These are phyloP conservation scores for Candida odintsovae DNA, from an alignment of 805 yeast genomes.

Conservation along the genomic window DNA sequence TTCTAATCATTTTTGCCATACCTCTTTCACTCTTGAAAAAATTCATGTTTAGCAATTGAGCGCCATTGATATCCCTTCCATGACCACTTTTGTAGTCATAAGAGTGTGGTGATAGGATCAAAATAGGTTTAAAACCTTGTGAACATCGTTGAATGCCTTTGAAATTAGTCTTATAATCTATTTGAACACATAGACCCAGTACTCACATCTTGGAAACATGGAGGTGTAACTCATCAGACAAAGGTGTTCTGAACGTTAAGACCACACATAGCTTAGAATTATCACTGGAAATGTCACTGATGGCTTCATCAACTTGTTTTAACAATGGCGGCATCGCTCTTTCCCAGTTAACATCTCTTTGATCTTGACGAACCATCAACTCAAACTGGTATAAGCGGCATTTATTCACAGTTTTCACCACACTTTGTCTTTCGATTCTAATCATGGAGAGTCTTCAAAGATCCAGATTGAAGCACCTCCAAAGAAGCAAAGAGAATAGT, in stretches of 20 bases:
- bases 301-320: neutral
- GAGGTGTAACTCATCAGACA: neutral
- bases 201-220: neutral
- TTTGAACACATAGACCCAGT: neutral
- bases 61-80: neutral
- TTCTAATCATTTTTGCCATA: constrained; percentile 4
- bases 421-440: neutral
- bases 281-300: neutral
- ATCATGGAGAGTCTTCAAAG: neutral
- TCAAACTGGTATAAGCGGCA: neutral
- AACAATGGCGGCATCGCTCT: neutral
- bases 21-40: constrained; percentile 5
- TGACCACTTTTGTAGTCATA: too few relatives aligned
- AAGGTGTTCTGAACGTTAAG: neutral
- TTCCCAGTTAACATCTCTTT: neutral
- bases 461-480: too few relatives aligned
- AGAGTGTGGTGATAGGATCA: neutral
- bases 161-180: neutral
- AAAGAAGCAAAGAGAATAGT: too few relatives aligned
- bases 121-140: neutral
- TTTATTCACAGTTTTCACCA: neutral
- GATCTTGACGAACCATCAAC: neutral
- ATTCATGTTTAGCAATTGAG: neutral
- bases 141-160: neutral
- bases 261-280: neutral